Evolutionary conservation across 139 green algal genomes (phyloP).

Genomic region (Limnomonas spitsbergensis): DNA sequence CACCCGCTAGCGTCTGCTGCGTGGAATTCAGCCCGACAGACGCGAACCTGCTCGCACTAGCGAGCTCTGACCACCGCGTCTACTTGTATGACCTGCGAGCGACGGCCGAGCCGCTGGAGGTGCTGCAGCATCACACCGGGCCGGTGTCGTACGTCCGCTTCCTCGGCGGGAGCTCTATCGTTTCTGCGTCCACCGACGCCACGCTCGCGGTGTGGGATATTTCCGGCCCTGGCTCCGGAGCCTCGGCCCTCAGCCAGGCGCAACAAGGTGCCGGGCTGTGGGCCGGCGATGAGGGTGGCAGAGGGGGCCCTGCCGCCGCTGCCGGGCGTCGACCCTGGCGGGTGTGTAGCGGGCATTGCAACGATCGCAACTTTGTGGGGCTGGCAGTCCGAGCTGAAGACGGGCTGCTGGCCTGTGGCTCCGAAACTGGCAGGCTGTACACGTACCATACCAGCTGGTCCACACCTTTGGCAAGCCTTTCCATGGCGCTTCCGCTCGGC

Average conservation of each 20-base stretch:
- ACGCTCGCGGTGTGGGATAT: slow-evolving; percentile 71
- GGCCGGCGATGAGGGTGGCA: background rate
- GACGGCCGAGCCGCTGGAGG: slow-evolving; percentile 27
- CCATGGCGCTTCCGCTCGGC: no score
- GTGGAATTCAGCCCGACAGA: slow-evolving; percentile 66
- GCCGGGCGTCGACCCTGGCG: slow-evolving; percentile 17
- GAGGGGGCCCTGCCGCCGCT: background rate
- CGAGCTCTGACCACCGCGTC: slow-evolving; percentile 71
- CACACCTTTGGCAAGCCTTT: slow-evolving; percentile 28
- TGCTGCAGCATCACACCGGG: slow-evolving; percentile 50
- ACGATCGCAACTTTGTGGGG: slow-evolving; percentile 95
- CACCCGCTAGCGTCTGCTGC: slow-evolving; percentile 64
- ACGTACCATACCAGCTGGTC: slow-evolving; percentile 43
- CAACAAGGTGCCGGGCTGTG: background rate
- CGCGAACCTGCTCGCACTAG: slow-evolving; percentile 72
- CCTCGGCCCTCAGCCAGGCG: no score
- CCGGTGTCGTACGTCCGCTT: slow-evolving; percentile 88
- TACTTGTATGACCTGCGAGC: slow-evolving; percentile 71
- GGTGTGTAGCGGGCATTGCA: slow-evolving; percentile 74
- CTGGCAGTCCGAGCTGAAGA: slow-evolving; percentile 61
- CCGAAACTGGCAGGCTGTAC: slow-evolving; percentile 54
- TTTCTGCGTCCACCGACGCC: slow-evolving; percentile 82
- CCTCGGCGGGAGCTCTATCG: slow-evolving; percentile 51
- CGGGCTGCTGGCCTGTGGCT: slow-evolving; percentile 82
- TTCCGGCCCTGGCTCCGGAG: no score